Evolutionary conservation across 2,329 filamentous ascomycete species (phyloP), one percentile per base, ranked within the genome.

Genomic region (Pleochaeta shiraiana): DNA sequence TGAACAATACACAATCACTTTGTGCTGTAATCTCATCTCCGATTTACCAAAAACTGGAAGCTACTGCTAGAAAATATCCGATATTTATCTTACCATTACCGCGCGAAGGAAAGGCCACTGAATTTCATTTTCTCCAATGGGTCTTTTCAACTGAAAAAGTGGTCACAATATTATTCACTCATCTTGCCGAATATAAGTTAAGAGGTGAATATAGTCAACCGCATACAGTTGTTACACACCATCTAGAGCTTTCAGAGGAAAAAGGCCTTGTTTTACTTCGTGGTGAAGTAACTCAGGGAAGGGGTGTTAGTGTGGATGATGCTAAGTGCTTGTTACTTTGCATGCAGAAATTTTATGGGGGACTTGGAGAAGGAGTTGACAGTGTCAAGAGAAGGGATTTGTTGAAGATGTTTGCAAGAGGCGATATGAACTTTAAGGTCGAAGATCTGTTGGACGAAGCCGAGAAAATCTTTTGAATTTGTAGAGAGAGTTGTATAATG

Each of bases 81-180:
- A 86, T 90, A 70, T 98, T 98, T 76, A 86, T 98, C 64, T 82
- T 98, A 0, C 93, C 93, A 0, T 81, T 97, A 6, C 88, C 88
- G 68, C 88, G 81, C 74, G 78, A 73, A 63, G 74, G 75, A 2
- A 77, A 81, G 67, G 89, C 88, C 63, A 89, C 90, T 59, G 93
- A 97, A 75, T 90, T 98, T 57, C 93, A 98, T 76, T 95, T 95
- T 74, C 76, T 98, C 67, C 92, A 98, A 75, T 98, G 95, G 90
- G 88, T 87, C 0, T 96, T 95, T 75, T 91, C 95, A 66, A 80
- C 84, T 0, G 77, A 79, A 76, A 34, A 80, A 66, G 86, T 84
- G 3, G 83, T 81, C 66, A 89, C 87, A 0, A 85, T 97, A 5
- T 83, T 98, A 37, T 97, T 98, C 76, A 98, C 93, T 0, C 88